phyloP scores from a whole-genome alignment of 768 basidiomycete genomes.

The Trametes meyenii region DNA sequence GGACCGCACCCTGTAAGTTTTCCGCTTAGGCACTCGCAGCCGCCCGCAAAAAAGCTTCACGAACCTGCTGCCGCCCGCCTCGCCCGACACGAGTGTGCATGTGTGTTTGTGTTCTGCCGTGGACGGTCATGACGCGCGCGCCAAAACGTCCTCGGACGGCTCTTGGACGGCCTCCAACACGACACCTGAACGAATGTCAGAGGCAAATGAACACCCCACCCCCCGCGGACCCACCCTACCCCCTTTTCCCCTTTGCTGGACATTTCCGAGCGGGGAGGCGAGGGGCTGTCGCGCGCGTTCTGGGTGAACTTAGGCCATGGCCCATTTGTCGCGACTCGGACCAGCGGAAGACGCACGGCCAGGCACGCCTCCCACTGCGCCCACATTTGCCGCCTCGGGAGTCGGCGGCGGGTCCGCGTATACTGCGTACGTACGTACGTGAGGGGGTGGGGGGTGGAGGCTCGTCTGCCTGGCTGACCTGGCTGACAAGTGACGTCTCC shows the following conservation, averaged over 20 bases:
- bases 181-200: background rate
- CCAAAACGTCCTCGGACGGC: background rate
- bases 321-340: background rate
- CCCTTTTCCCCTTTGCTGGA: no score
- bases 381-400: constrained; percentile 11
- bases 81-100: background rate
- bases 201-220: background rate
- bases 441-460: no score
- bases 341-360: constrained; percentile 7
- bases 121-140: background rate
- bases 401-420: constrained; percentile 13
- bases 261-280: background rate
- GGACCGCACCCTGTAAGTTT: constrained; percentile 21
- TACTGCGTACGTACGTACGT: no score
- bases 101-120: background rate
- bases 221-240: no score
- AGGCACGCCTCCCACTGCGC: constrained; percentile 17
- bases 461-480: no score
- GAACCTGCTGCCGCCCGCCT: constrained; percentile 1
- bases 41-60: constrained; percentile 1
- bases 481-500: no score
- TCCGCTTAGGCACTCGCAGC: background rate
- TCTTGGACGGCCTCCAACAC: background rate
- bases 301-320: background rate
- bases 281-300: background rate